Evolutionary conservation across 2,329 filamentous ascomycete genomes (phyloP).

Genomic region (Stagonosporopsis chrysanthemi): DNA sequence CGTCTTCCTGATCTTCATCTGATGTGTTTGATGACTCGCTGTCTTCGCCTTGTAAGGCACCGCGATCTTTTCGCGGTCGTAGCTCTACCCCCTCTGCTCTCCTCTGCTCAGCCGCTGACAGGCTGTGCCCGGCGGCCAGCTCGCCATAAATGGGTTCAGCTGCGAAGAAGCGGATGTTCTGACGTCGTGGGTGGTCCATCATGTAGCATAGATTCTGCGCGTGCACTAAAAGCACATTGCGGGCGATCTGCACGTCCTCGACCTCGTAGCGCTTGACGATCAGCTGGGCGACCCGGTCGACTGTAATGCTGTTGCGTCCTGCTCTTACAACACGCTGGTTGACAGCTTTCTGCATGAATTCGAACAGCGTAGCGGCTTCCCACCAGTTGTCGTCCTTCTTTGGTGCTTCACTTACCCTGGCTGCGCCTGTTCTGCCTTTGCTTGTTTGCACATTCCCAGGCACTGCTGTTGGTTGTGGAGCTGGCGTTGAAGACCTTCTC

Average conservation of each 20-base stretch:
- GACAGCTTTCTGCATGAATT: conserved; percentile 51
- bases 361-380: conserved; percentile 48
- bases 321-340: conserved; percentile 41
- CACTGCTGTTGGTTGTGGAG: conserved; percentile 5
- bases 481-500: conserved; percentile 20
- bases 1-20: conserved; percentile 31
- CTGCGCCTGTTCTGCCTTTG: conserved; percentile 15
- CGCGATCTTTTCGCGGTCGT: conserved; percentile 39
- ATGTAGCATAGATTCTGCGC: conserved; percentile 49
- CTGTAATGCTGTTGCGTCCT: conserved; percentile 42
- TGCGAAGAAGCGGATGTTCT: conserved; percentile 38
- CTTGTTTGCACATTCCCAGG: conserved; percentile 7
- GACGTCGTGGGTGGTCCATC: conserved; percentile 48
- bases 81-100: conserved; percentile 42
- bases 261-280: conserved; percentile 49
- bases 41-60: conserved; percentile 31
- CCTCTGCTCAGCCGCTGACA: conserved; percentile 41
- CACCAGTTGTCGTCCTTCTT: conserved; percentile 53
- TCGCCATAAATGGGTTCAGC: conserved; percentile 46
- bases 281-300: conserved; percentile 44
- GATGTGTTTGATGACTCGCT: conserved; percentile 36
- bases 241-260: conserved; percentile 42
- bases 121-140: conserved; percentile 33
- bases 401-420: conserved; percentile 28
- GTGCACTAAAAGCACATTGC: conserved; percentile 46